phyloP scores from a whole-genome alignment of 257 asterid genomes.

The Capsicum baccatum region DNA sequence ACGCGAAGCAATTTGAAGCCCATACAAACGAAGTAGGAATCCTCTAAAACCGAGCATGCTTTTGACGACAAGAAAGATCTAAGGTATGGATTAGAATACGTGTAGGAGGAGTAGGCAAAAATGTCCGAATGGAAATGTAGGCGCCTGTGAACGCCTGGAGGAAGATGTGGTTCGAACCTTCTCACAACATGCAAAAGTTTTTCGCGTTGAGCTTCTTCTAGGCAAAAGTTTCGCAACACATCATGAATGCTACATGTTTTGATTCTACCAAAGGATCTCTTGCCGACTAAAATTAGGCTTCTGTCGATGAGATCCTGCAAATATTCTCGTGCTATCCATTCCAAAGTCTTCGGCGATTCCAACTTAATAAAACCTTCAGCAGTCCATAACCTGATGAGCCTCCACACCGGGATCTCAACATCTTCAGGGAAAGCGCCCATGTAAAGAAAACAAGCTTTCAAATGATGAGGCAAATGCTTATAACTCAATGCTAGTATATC shows the following conservation, averaged over 20 bases:
- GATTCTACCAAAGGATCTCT: slow-evolving; percentile 34
- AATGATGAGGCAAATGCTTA: slow-evolving; percentile 39
- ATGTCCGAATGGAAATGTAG: slow-evolving; percentile 37
- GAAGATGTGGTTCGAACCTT: slow-evolving; percentile 5
- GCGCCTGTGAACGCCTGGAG: slow-evolving; percentile 35
- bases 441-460: background rate
- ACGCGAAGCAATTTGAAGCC: slow-evolving; percentile 42
- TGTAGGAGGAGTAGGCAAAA: slow-evolving; percentile 32
- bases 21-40: background rate
- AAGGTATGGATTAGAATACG: slow-evolving; percentile 34
- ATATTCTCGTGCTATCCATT: slow-evolving; percentile 39
- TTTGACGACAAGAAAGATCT: slow-evolving; percentile 35
- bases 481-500: slow-evolving; percentile 41
- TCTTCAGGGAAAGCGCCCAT: slow-evolving; percentile 43
- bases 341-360: slow-evolving; percentile 25
- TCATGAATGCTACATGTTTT: slow-evolving; percentile 40
- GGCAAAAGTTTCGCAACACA: slow-evolving; percentile 38
- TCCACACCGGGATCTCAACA: slow-evolving; percentile 39
- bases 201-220: slow-evolving; percentile 37
- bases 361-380: slow-evolving; percentile 42
- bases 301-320: slow-evolving; percentile 39
- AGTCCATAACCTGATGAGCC: slow-evolving; percentile 36
- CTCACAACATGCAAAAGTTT: slow-evolving; percentile 35
- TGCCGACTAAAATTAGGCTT: slow-evolving; percentile 33
- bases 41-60: background rate